phyloP scores from a whole-genome alignment of 2,329 filamentous ascomycete genomes.

The Chrysoporthe puriensis region DNA sequence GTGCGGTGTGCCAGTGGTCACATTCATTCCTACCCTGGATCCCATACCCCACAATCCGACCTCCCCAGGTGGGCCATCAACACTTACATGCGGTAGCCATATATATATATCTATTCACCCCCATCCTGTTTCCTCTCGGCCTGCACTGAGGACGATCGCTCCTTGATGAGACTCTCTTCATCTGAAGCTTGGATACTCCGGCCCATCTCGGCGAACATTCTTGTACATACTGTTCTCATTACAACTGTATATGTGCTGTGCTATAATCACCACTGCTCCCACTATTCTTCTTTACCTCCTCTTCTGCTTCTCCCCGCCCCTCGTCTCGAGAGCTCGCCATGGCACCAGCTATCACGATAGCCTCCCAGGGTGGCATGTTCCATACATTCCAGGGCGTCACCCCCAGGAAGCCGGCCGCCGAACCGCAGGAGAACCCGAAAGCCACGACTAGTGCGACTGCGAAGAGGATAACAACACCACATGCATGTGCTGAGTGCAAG shows the following conservation, averaged over 20 bases:
- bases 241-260: neutral
- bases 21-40: slow-evolving; percentile 29
- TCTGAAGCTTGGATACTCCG: slow-evolving; percentile 17
- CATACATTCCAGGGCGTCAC: slow-evolving; percentile 59
- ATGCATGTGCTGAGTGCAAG: slow-evolving; percentile 77
- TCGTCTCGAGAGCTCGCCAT: slow-evolving; percentile 36
- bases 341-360: slow-evolving; percentile 51
- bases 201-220: neutral
- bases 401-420: slow-evolving; percentile 51
- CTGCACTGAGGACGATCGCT: slow-evolving; percentile 28
- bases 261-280: neutral
- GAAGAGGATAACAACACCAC: slow-evolving; percentile 59
- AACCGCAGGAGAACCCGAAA: slow-evolving; percentile 46
- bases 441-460: slow-evolving; percentile 42
- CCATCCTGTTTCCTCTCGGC: slow-evolving; percentile 39
- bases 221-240: slow-evolving; percentile 25
- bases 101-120: slow-evolving; percentile 44
- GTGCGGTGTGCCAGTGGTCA: slow-evolving; percentile 28
- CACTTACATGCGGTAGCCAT: slow-evolving; percentile 42
- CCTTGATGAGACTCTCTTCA: slow-evolving; percentile 10
- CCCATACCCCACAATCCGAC: slow-evolving; percentile 27
- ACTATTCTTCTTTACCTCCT: neutral
- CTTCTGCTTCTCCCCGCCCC: slow-evolving; percentile 12
- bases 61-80: slow-evolving; percentile 32
- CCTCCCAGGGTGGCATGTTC: slow-evolving; percentile 56